Base-by-base conservation (phyloP, 257 asterid species). In the Solanum rostratum region DNA sequence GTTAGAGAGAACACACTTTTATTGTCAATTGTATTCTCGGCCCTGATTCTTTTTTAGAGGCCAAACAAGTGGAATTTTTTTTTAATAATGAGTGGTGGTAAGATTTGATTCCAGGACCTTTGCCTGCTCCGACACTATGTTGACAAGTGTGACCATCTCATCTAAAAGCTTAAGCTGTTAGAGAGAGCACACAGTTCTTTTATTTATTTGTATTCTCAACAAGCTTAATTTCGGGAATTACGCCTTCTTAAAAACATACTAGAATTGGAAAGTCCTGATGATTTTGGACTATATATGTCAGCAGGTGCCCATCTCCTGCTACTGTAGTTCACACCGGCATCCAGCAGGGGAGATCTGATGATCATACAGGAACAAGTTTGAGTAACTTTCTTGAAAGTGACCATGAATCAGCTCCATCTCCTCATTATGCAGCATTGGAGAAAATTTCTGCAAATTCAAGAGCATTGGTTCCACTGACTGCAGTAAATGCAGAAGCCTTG, bases 371-470 rank as follows among this genome's bases (percentile, higher is more conserved):
- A 85, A 87, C 86, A 46, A 89, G 89, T 85, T 82, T 93, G 74
- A 90, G 84, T 89, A 93, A 87, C 87, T 87, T 91, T 76, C 82
- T 91, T 43, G 97, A 93, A 89, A 97, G 97, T 74, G 98, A 93
- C 84, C 95, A 85, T 65, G 96, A 94, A 83, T 92, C 97, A 4
- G 95, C 97, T 52, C 93, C 94, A 78, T 94, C 97, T 74, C 92
- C 91, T 82, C 92, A 89, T 50, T 92, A 90, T 22, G 80, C 87
- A 86, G 90, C 98, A 3, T 83, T 87, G 59, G 93, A 88, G 84
- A 91, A 90, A 87, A 85, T 88, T 18, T 49, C 91, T 20, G 85
- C 91, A 52, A 93, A 93, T 79, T 90, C 97, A 6, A 92, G 90
- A 88, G 97, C 98, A 74, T 79, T 97, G 65, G 93, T 93, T 82